Conservation (phyloP, 345 rosid genomes). For the Reutealis trisperma region DNA sequence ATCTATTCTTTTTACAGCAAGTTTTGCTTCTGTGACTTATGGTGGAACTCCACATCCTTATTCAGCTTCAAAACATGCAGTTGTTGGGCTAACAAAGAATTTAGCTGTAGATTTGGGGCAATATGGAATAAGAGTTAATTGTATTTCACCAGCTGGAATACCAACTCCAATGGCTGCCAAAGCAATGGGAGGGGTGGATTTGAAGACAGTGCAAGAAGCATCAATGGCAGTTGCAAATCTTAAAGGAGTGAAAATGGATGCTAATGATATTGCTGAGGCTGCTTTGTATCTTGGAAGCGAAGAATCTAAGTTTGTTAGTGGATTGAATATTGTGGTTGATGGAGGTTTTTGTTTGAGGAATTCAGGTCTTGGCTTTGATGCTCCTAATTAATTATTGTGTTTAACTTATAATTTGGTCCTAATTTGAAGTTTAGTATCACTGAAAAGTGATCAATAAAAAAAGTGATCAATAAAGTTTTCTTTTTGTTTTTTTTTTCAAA, state of each 20-base stretch:
- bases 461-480: too few relatives aligned
- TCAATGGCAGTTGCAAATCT: not conserved
- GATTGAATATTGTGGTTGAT: conserved; percentile 7
- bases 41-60: not conserved
- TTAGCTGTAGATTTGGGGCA: not conserved
- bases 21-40: not conserved
- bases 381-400: too few relatives aligned
- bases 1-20: not conserved
- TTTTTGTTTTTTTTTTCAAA: too few relatives aligned
- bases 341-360: not conserved
- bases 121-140: conserved; percentile 4
- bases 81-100: conserved; percentile 1
- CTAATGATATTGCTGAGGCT: not conserved
- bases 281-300: conserved; percentile 4
- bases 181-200: not conserved
- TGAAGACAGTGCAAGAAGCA: not conserved
- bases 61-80: conserved; percentile 11
- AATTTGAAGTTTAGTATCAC: too few relatives aligned
- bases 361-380: not conserved
- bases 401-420: too few relatives aligned
- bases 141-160: not conserved
- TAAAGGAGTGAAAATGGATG: not conserved
- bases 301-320: conserved; percentile 1
- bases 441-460: too few relatives aligned
- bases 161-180: not conserved